Base-by-base conservation (phyloP, 306 rosid genomes). In the Trifolium pratense region DNA sequence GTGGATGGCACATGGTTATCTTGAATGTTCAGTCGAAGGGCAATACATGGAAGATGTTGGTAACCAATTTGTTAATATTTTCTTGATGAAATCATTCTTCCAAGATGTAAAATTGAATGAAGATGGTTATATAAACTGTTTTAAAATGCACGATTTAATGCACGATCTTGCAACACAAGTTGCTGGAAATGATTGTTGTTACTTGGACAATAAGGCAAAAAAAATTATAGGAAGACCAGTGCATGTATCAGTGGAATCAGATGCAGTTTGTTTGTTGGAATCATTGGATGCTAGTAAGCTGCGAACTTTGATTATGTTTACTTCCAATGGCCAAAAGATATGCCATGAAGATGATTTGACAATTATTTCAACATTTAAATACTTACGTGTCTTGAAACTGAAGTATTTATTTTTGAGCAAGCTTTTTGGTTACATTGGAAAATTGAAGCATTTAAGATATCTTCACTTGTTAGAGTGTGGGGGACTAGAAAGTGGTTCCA, bases 321-420 rank as follows among this genome's bases (percentile, higher is more conserved):
- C n/a, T 14, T 1, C 51, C 51, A 0, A 45, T 45, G 1, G 5
- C 0, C 2, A 13, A 13, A 45, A 6, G 5, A 14, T 14, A 29
- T 29, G 32, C 9, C 7, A 14, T 8, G 14, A 20, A n/a, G 17
- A 7, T 1, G 36, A 12, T 0, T 39, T 11, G 14, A 53, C 70
- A 9, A 14, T 29, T 29, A 29, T 65, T 12, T 20, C 17, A 43
- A 14, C 8, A 0, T 66, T 42, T 13, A 17, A 51, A 51, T 17
- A 1, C 18, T 69, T 69, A 3, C 63, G 63, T 3, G 74, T 52
- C 46, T 69, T 69, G 17, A 11, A 0, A 0, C 1, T 52, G 13
- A 5, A 13, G 0, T 0, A 5, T 10, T 6, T 4, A 17, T 18
- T 16, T 32, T 12, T 31, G 1, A 9, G 1, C 0, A 9, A 10